Evolutionary conservation across 805 yeast species (phyloP), one percentile per base, ranked within the genome.

Genomic region (Saccharomyces jurei): DNA sequence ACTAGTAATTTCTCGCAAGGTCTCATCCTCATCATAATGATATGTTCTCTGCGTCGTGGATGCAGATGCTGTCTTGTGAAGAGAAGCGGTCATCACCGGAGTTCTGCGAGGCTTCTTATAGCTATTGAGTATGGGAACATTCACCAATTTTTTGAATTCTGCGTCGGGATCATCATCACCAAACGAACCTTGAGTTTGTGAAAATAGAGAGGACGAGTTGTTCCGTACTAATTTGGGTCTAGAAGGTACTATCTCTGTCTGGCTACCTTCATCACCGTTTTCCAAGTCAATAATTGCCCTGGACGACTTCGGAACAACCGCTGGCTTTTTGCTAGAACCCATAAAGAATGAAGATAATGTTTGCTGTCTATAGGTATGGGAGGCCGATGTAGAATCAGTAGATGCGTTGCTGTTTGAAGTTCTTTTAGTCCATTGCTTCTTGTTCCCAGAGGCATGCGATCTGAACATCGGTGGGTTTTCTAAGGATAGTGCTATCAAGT

Each of bases 161-260:
- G 51, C 58, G 48, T 62, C 66, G 6, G 61, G 63, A 55, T 67
- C 66, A 32, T 63, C 62, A 31, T 69, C 72, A 48, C 66, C 72
- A 53, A 69, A 69, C 14, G 72, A 67, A 11, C 71, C 72, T 29
- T 64, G 67, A 1, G 70, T 63, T 10, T 36, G 44, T 41, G 56
- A 54, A 31, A 63, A 62, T 17, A 62, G 31, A 48, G 58, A 54
- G 21, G 58, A 56, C 27, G 56, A 36, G 10, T 36, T 36, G 6
- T 36, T 36, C 44, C 44, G 44, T 36, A 36, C 10, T 4, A 36
- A 17, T 17, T 22, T 36, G 8, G 44, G 44, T 22, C 44, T 36
- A 36, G 44, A 22, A 4, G 25, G 13, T 4, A 9, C 44, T 9
- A 17, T 21, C 9, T 8, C 17, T 2, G 11, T n/a, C 2, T 8